These are phyloP conservation scores for Herpetomonas muscarum DNA, from an alignment of 208 protist genomes.

Conservation along the genomic window DNA sequence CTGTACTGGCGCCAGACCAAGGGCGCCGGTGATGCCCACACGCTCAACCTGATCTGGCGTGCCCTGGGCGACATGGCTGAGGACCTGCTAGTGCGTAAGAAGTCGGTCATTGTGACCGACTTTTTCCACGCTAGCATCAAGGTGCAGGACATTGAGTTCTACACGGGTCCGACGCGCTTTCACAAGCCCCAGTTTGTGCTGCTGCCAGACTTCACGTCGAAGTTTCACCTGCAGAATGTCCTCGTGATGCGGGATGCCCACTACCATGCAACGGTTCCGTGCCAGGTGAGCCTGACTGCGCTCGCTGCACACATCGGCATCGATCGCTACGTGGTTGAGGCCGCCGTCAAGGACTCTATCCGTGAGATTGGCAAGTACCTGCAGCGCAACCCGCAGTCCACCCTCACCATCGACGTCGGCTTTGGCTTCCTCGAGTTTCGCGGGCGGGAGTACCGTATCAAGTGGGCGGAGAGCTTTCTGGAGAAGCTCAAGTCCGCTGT, in stretches of 20 bases:
- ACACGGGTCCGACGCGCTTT: slow-evolving; percentile 34
- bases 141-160: slow-evolving; percentile 50
- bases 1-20: slow-evolving; percentile 66
- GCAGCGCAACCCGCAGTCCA: slow-evolving; percentile 42
- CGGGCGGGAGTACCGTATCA: slow-evolving; percentile 67
- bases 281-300: slow-evolving; percentile 35
- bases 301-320: slow-evolving; percentile 41
- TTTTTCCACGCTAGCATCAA: slow-evolving; percentile 85
- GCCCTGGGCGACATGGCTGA: slow-evolving; percentile 49
- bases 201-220: slow-evolving; percentile 77
- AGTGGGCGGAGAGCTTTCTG: slow-evolving; percentile 63
- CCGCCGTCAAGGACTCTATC: slow-evolving; percentile 69
- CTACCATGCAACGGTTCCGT: slow-evolving; percentile 69
- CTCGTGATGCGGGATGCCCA: slow-evolving; percentile 70
- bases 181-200: slow-evolving; percentile 83
- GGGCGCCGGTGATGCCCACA: slow-evolving; percentile 34
- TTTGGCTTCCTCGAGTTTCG: slow-evolving; percentile 60
- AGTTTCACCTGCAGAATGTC: slow-evolving; percentile 76
- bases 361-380: slow-evolving; percentile 86
- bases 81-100: slow-evolving; percentile 56
- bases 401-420: slow-evolving; percentile 77
- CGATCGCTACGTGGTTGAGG: slow-evolving; percentile 66
- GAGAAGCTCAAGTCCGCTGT: slow-evolving; percentile 26
- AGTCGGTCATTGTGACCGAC: slow-evolving; percentile 59
- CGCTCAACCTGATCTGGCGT: slow-evolving; percentile 73